phyloP scores from a whole-genome alignment of 179 eudicot genomes.

The Spergularia azorica region DNA sequence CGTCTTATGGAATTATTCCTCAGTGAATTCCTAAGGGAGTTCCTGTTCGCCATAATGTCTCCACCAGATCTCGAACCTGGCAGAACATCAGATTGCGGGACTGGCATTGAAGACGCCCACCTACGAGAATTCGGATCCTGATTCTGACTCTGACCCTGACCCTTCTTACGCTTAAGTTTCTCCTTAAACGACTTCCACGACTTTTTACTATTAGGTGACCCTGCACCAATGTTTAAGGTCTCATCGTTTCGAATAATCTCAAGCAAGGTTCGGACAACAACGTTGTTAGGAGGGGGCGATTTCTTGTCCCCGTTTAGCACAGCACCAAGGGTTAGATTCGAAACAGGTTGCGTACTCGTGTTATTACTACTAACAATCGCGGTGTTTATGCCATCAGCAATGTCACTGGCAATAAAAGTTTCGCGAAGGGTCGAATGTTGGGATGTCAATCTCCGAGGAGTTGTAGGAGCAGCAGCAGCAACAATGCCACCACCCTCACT shows the following conservation, averaged over 20 bases:
- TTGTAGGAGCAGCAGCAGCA: constrained; percentile 30
- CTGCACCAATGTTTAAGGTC: constrained; percentile 6
- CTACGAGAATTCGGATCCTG: constrained; percentile 28
- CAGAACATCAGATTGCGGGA: constrained; percentile 43
- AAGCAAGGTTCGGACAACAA: constrained; percentile 47
- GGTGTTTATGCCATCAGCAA: constrained; percentile 21
- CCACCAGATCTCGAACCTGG: constrained; percentile 19
- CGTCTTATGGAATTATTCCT: constrained; percentile 33
- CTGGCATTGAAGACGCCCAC: constrained; percentile 39
- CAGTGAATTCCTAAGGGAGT: constrained; percentile 30
- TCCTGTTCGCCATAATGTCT: constrained; percentile 20
- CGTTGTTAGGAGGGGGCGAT: constrained; percentile 22
- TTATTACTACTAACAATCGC: background rate
- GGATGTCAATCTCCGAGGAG: constrained; percentile 25
- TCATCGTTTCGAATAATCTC: constrained; percentile 50
- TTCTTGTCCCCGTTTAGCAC: constrained; percentile 33
- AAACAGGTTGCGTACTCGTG: constrained; percentile 10
- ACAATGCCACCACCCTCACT: constrained; percentile 43
- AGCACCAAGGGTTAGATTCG: constrained; percentile 41
- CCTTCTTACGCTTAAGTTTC: constrained; percentile 46
- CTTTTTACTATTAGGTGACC: constrained; percentile 28
- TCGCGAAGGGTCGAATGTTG: constrained; percentile 44
- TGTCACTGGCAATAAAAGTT: constrained; percentile 37
- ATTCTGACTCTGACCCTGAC: constrained; percentile 33
- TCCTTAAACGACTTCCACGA: constrained; percentile 56